Evolutionary conservation across 202 grass and related monocot genomes (phyloP).

Genomic region (Panicum hallii): DNA sequence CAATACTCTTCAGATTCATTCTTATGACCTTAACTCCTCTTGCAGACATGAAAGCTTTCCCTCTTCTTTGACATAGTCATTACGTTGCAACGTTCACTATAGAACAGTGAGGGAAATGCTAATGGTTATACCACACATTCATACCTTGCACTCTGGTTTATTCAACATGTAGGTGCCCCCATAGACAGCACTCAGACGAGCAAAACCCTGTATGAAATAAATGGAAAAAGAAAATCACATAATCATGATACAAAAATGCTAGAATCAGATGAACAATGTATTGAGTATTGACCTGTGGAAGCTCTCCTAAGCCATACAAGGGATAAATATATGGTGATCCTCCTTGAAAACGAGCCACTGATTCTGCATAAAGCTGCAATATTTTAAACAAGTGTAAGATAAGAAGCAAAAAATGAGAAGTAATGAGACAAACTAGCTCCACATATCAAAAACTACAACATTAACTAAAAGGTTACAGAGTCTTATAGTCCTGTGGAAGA

Average conservation of each 20-base stretch:
- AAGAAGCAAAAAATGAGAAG: background rate
- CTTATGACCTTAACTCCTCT: background rate
- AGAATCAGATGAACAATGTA: slow-evolving; percentile 21
- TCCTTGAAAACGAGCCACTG: slow-evolving; percentile 88
- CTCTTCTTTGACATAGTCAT: background rate
- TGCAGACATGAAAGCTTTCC: background rate
- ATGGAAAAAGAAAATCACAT: slow-evolving; percentile 9
- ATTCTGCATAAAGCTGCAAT: slow-evolving; percentile 92
- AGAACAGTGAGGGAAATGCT: background rate
- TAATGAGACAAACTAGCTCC: background rate
- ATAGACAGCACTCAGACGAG: slow-evolving; percentile 93
- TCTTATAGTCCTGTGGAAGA: background rate
- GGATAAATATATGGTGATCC: slow-evolving; percentile 97
- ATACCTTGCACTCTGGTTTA: slow-evolving; percentile 98
- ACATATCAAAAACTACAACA: background rate
- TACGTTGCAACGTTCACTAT: background rate
- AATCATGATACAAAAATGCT: background rate
- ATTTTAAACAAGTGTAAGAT: slow-evolving; percentile 38
- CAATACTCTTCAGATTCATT: background rate
- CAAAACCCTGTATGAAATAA: slow-evolving; percentile 69
- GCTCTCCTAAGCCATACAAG: slow-evolving; percentile 90
- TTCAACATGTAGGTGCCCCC: slow-evolving; percentile 95
- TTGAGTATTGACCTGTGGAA: slow-evolving; percentile 74
- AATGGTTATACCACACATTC: background rate
- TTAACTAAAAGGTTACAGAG: background rate